Percentiles rank a stretch among this genome's conserved stretches.
Evolutionary conservation across 2,329 filamentous ascomycete species (phyloP).

Genomic region (Trichoderma semiorbis): DNA sequence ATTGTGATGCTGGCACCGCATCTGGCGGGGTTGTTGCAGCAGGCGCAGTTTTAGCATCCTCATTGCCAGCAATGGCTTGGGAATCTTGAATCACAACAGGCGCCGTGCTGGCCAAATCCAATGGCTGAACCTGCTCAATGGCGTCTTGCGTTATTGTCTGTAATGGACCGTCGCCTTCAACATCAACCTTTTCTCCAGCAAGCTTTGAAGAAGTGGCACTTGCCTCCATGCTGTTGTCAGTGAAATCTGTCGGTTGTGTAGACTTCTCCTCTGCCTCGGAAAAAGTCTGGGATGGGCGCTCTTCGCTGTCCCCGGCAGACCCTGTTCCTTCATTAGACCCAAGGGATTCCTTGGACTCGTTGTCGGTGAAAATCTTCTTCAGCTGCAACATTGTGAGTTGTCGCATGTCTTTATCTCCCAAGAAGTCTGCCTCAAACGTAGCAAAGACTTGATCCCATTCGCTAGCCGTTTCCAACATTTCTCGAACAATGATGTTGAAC

Average conservation of each 20-base stretch:
- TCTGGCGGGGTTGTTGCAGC: background rate
- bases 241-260: slow-evolving; percentile 41
- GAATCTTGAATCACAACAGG: slow-evolving; percentile 22
- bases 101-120: slow-evolving; percentile 40
- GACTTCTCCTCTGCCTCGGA: slow-evolving; percentile 47
- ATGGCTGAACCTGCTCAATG: slow-evolving; percentile 47
- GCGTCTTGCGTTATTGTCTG: slow-evolving; percentile 32
- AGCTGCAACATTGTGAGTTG: slow-evolving; percentile 88
- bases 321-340: slow-evolving; percentile 64
- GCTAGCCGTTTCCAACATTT: slow-evolving; percentile 87
- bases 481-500: slow-evolving; percentile 80
- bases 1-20: slow-evolving; percentile 17
- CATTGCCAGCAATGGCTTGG: background rate
- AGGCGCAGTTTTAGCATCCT: background rate
- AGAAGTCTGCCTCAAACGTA: slow-evolving; percentile 88
- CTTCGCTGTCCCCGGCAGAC: slow-evolving; percentile 51
- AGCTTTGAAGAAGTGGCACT: slow-evolving; percentile 28
- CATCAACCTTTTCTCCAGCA: slow-evolving; percentile 23
- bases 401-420: slow-evolving; percentile 94
- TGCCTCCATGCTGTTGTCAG: slow-evolving; percentile 34
- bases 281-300: slow-evolving; percentile 44
- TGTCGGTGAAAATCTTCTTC: slow-evolving; percentile 91
- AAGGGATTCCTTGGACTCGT: slow-evolving; percentile 75
- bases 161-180: slow-evolving; percentile 32
- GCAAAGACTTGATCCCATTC: slow-evolving; percentile 90